Percentiles rank a stretch among this genome's conserved stretches.
phyloP scores from a whole-genome alignment of 805 yeast genomes.

The Candida schatavii region DNA sequence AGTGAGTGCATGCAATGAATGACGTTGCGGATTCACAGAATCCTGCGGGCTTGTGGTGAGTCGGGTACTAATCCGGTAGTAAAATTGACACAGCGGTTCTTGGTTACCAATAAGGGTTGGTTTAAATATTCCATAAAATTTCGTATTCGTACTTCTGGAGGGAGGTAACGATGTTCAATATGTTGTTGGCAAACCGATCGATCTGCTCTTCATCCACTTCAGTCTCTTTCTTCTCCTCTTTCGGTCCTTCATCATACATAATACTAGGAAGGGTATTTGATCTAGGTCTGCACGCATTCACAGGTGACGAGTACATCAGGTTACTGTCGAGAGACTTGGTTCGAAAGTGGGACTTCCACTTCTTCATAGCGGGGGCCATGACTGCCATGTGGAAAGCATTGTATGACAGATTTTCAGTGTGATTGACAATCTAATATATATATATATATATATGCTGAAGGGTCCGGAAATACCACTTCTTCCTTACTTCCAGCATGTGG shows the following conservation, averaged over 20 bases:
- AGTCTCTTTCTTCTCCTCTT: constrained; percentile 1
- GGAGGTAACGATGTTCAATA: constrained; percentile 13
- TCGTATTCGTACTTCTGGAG: constrained; percentile 3
- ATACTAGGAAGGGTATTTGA: neutral
- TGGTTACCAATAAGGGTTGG: no score
- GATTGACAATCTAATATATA: no score
- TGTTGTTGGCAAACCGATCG: constrained; percentile 17
- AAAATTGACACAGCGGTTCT: no score
- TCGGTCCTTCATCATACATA: neutral
- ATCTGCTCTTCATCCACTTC: constrained; percentile 11
- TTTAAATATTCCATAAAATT: constrained; percentile 4
- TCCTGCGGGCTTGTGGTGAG: no score
- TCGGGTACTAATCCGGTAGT: no score
- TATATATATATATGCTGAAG: no score
- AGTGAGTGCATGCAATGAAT: neutral
- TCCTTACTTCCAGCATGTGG: no score
- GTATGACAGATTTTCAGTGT: no score
- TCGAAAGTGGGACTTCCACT: constrained; percentile 1
- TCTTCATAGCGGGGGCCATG: neutral
- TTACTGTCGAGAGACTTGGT: neutral
- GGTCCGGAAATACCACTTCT: no score
- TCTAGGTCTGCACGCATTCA: neutral
- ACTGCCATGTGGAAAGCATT: no score
- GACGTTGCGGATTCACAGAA: no score
- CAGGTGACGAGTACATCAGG: neutral